These are phyloP conservation scores for Podaxis sp. DNA, from an alignment of 768 basidiomycete species.

Conservation along the genomic window DNA sequence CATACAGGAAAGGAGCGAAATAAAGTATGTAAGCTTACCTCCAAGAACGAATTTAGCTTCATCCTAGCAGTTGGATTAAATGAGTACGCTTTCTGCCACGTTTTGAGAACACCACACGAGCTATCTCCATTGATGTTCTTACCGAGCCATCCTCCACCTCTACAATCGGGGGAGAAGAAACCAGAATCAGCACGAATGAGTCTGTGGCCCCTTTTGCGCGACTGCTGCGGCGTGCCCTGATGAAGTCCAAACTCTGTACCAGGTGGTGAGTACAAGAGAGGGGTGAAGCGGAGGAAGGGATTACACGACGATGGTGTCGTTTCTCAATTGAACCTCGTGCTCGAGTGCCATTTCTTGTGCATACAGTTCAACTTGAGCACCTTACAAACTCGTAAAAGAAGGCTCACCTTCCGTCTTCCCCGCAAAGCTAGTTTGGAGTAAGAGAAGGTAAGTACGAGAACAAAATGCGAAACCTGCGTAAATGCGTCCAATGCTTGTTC, in stretches of 20 bases:
- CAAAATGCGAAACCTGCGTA: conserved; percentile 52
- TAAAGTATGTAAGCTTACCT: conserved; percentile 34
- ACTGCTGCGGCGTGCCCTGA: conserved; percentile 57
- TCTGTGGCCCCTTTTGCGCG: conserved; percentile 53
- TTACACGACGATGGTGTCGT: conserved; percentile 57
- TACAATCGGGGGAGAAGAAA: conserved; percentile 82
- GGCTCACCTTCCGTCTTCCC: conserved; percentile 72
- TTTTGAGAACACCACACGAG: conserved; percentile 80
- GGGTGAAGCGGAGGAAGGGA: not conserved
- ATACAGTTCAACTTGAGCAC: conserved; percentile 14
- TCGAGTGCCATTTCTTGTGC: conserved; percentile 63
- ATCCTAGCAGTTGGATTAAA: conserved; percentile 51
- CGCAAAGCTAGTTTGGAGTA: too few species aligned
- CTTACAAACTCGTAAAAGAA: not conserved
- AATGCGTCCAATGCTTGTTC: conserved; percentile 63
- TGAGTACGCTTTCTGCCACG: conserved; percentile 61
- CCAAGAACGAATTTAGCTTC: conserved; percentile 61
- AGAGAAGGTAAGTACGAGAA: too few species aligned
- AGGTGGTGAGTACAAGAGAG: not conserved
- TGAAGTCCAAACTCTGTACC: conserved; percentile 64
- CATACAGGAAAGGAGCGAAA: not conserved
- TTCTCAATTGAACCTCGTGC: conserved; percentile 43
- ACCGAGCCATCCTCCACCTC: conserved; percentile 69
- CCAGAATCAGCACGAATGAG: conserved; percentile 69
- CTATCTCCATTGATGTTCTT: conserved; percentile 42